Evolutionary conservation across 345 rosid species (phyloP), one percentile per base, ranked within the genome.

Genomic region (Hibiscus trionum): DNA sequence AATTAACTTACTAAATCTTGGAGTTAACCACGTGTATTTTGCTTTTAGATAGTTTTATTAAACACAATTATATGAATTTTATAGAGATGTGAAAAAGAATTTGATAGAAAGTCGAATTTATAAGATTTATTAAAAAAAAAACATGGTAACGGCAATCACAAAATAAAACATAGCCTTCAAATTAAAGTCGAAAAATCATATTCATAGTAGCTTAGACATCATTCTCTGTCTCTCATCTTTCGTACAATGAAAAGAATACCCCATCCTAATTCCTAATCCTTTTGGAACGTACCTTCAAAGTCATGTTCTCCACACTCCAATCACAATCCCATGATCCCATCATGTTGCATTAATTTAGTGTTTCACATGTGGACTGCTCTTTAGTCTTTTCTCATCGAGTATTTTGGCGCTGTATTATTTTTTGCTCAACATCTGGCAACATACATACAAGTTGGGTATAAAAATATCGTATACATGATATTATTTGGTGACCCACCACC

Each of bases 261-360:
- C 29, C 19, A 35, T 49, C 70, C 55, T 73, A 35, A 35, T 35
- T 29, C 31, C 39, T 4, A 35, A 35, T 19, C 33, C 71, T 57
- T 17, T 42, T 1, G 57, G 56, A 75, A 77, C 86, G 82, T 84
- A 8, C 53, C 83, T 80, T 82, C 81, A 75, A 82, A 79, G 86
- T 65, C 66, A 80, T 66, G 76, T 21, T 69, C 44, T 49, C 60
- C 49, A n/a, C 35, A 58, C 26, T 33, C 17, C 65, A 63, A 61
- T 58, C 61, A 75, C 62, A 35, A 21, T 2, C 19, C 62, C 59
- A 46, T 39, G 24, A 21, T 2, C 19, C 62, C 59, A 46, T 39
- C 17, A 44, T 53, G 11, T 1, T 11, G 31, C 55, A 66, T 66
- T 65, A 24, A 65, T 21, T 65, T 44, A 65, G 4, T 63, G 11